Conservation (phyloP, 495 filamentous ascomycete species). For the Penicillium longicatenatum region DNA sequence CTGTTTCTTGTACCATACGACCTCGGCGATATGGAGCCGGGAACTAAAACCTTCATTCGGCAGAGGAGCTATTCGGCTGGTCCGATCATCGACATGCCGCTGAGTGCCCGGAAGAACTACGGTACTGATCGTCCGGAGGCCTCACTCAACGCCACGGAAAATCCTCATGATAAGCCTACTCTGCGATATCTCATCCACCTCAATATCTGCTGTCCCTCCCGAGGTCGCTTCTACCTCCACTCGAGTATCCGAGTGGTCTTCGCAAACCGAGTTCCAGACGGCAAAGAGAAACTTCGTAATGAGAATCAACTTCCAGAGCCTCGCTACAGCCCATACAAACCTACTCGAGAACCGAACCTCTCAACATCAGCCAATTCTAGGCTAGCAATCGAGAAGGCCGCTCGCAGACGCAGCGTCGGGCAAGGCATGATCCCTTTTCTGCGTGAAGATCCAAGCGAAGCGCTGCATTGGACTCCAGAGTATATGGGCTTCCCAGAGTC, state of each 20-base stretch:
- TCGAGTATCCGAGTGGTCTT: conserved; percentile 94
- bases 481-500: conserved; percentile 20
- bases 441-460: conserved; percentile 11
- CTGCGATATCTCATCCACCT: conserved; percentile 92
- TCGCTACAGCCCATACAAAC: conserved; percentile 82
- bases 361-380: conserved; percentile 18
- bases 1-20: conserved; percentile 95
- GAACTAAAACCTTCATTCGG: conserved; percentile 94
- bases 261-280: conserved; percentile 95
- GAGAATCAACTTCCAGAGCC: conserved; percentile 91
- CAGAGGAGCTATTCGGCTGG: conserved; percentile 93
- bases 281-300: conserved; percentile 89
- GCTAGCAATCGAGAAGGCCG: conserved; percentile 55
- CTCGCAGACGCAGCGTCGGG: conserved; percentile 58
- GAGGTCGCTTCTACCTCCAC: conserved; percentile 86
- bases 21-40: conserved; percentile 90
- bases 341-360: conserved; percentile 47
- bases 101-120: conserved; percentile 51
- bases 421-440: conserved; percentile 41
- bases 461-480: conserved; percentile 31
- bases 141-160: conserved; percentile 39
- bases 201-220: conserved; percentile 86
- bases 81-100: conserved; percentile 73
- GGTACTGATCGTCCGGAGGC: conserved; percentile 47
- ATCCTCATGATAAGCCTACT: conserved; percentile 69